A percentile compares a stretch with the other conserved stretches of the same genome.
These are phyloP conservation scores for Colletotrichum karsti DNA, from an alignment of 2,329 filamentous ascomycete genomes.

Conservation along the genomic window DNA sequence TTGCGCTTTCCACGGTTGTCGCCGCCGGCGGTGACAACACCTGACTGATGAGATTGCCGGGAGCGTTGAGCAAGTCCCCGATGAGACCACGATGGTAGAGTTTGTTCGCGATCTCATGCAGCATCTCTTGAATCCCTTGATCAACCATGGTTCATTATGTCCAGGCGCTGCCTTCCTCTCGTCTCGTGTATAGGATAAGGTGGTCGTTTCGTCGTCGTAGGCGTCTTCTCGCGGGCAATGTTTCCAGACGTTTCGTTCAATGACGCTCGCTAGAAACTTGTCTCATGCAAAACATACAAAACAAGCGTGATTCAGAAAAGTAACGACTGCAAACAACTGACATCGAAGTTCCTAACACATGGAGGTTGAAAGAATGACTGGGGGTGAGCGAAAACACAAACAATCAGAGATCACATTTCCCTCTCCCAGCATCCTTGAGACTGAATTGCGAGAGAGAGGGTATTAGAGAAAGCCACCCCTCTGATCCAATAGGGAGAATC, in stretches of 20 bases:
- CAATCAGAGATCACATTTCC: not conserved
- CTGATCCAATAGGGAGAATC: not conserved
- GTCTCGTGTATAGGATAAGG: not conserved
- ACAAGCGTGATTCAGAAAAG: not conserved
- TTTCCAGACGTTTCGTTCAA: not conserved
- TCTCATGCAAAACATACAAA: not conserved
- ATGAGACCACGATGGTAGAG: conserved; percentile 9
- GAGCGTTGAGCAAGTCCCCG: conserved; percentile 4
- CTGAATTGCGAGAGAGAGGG: conserved; percentile 12
- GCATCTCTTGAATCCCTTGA: conserved; percentile 3
- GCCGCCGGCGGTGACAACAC: conserved; percentile 20
- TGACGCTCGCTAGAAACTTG: not conserved
- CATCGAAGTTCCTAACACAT: not conserved
- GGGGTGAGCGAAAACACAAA: not conserved
- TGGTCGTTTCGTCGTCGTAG: not conserved
- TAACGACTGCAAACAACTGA: not conserved
- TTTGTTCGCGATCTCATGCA: not conserved
- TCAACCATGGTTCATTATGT: conserved; percentile 21
- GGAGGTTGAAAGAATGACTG: conserved; percentile 21
- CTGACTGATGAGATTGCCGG: conserved; percentile 4
- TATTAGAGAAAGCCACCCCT: conserved; percentile 20
- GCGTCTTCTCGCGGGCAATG: no score
- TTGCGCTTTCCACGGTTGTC: not conserved
- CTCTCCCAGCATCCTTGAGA: not conserved
- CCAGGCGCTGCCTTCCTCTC: not conserved